These are phyloP conservation scores for Taphrina confusa DNA, from an alignment of 1,139 yeast species.

Conservation along the genomic window DNA sequence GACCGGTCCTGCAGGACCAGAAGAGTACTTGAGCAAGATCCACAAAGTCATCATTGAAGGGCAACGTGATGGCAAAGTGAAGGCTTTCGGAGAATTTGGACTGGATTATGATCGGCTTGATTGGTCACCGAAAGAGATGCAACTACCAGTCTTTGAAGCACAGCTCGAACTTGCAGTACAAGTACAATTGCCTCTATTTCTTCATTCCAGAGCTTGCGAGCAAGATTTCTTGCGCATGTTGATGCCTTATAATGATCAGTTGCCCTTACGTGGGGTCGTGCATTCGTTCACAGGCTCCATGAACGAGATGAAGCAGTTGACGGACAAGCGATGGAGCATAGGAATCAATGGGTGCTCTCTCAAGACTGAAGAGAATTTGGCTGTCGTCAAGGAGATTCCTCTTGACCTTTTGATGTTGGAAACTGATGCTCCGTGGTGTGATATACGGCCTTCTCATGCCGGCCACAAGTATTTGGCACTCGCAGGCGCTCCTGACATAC, in stretches of 20 bases:
- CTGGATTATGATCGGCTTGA: slow-evolving; percentile 88
- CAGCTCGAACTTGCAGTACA: slow-evolving; percentile 67
- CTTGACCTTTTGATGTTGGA: slow-evolving; percentile 71
- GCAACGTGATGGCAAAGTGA: slow-evolving; percentile 49
- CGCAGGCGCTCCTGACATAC: slow-evolving; percentile 57
- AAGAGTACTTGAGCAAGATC: slow-evolving; percentile 51
- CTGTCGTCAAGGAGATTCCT: slow-evolving; percentile 68
- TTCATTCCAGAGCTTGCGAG: slow-evolving; percentile 88
- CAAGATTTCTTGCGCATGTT: slow-evolving; percentile 71
- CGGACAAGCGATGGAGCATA: slow-evolving; percentile 64
- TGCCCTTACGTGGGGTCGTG: slow-evolving; percentile 64
- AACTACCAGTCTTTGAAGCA: slow-evolving; percentile 62
- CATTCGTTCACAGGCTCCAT: slow-evolving; percentile 90
- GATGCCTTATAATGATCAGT: slow-evolving; percentile 54
- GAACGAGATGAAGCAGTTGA: slow-evolving; percentile 58
- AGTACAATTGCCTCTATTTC: slow-evolving; percentile 69
- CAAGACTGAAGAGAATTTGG: slow-evolving; percentile 70
- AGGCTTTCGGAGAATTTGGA: slow-evolving; percentile 43
- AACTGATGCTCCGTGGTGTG: slow-evolving; percentile 93
- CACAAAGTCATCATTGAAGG: slow-evolving; percentile 57
- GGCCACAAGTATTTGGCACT: slow-evolving; percentile 56
- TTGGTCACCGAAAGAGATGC: slow-evolving; percentile 69
- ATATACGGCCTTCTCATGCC: slow-evolving; percentile 79
- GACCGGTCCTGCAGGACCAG: slow-evolving; percentile 32
- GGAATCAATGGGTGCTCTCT: slow-evolving; percentile 94